phyloP scores from a whole-genome alignment of 768 basidiomycete genomes.

The Russula virescens region DNA sequence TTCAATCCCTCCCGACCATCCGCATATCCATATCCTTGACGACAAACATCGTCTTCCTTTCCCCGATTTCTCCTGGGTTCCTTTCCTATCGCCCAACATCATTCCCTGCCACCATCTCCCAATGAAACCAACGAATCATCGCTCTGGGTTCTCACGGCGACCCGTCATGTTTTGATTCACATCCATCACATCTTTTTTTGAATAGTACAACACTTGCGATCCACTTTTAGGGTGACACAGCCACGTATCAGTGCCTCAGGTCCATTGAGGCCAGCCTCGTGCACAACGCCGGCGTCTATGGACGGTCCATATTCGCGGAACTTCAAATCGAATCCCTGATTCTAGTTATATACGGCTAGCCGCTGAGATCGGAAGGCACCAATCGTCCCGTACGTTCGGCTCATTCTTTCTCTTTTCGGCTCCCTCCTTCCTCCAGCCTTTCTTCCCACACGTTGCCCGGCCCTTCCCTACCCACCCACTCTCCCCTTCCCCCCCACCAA shows the following conservation, averaged over 20 bases:
- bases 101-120: neutral
- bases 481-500: neutral
- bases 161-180: slow-evolving; percentile 2
- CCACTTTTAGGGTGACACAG: slow-evolving; percentile 17
- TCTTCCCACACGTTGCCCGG: neutral
- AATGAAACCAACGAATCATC: neutral
- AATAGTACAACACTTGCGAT: slow-evolving; percentile 1
- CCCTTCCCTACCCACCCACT: neutral
- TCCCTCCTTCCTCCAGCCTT: slow-evolving; percentile 2
- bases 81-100: neutral
- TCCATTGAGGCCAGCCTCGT: slow-evolving; percentile 16
- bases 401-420: slow-evolving; percentile 8
- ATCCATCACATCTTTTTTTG: neutral
- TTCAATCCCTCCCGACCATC: too few species aligned
- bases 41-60: too few species aligned
- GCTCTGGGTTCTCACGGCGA: neutral
- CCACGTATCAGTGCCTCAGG: slow-evolving; percentile 24
- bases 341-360: slow-evolving; percentile 24
- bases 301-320: slow-evolving; percentile 17
- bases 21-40: neutral
- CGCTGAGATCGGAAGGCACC: slow-evolving; percentile 26
- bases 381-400: slow-evolving; percentile 15
- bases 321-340: slow-evolving; percentile 11
- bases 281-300: slow-evolving; percentile 10
- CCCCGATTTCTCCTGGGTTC: too few species aligned